phyloP scores from a whole-genome alignment of 257 asterid species.

The Solanum megistacrolobum region DNA sequence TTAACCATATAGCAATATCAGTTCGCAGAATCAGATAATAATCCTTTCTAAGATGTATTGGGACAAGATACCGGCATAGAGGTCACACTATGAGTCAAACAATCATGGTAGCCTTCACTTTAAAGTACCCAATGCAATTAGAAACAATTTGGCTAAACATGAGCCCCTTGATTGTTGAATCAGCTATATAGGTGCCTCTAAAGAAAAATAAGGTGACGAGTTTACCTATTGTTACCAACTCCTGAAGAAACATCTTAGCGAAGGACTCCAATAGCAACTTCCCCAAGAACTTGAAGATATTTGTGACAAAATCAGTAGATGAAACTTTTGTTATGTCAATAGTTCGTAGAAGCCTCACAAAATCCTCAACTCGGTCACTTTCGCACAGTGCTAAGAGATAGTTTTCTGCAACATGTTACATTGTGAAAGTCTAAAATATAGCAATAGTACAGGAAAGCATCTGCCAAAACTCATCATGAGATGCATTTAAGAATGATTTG shows the following conservation, averaged over 20 bases:
- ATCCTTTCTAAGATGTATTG: neutral
- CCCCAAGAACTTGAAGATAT: constrained; percentile 64
- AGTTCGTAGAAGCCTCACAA: constrained; percentile 43
- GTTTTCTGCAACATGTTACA: constrained; percentile 42
- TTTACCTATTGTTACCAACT: constrained; percentile 58
- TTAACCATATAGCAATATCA: neutral
- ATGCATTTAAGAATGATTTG: neutral
- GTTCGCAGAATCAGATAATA: neutral
- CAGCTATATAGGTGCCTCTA: neutral
- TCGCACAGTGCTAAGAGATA: constrained; percentile 60
- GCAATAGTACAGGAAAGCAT: neutral
- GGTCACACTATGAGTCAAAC: neutral
- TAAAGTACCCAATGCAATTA: neutral
- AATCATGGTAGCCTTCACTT: neutral
- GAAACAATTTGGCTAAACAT: neutral
- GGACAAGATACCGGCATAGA: neutral
- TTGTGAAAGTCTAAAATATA: neutral
- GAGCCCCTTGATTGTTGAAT: neutral
- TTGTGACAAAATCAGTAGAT: constrained; percentile 26
- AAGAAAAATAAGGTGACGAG: neutral
- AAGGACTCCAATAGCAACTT: constrained; percentile 48
- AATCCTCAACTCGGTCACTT: constrained; percentile 46
- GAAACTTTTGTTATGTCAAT: constrained; percentile 51
- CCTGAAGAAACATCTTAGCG: constrained; percentile 45
- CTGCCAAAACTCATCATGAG: neutral